Percentiles rank a stretch among this genome's conserved stretches.
Evolutionary conservation across 2,329 filamentous ascomycete genomes (phyloP).

Genomic region (Fusarium nelsonii): DNA sequence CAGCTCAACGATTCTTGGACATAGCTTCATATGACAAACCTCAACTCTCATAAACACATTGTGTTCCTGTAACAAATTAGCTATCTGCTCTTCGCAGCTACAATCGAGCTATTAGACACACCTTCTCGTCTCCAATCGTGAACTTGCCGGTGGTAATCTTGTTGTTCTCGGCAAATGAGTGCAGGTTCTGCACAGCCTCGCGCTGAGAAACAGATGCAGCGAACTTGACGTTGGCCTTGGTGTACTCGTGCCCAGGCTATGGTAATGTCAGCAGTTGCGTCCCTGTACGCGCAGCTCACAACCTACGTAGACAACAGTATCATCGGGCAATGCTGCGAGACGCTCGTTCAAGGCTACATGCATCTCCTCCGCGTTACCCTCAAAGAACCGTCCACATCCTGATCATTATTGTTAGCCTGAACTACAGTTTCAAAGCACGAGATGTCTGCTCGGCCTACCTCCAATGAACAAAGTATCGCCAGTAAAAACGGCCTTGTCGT

Average conservation of each 20-base stretch:
- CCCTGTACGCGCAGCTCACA: background rate
- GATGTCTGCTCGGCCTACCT: constrained; percentile 61
- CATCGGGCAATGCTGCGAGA: constrained; percentile 83
- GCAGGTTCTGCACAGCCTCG: constrained; percentile 80
- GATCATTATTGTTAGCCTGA: constrained; percentile 15
- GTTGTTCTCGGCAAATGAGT: constrained; percentile 82
- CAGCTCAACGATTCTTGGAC: background rate
- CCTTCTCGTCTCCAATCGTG: constrained; percentile 98
- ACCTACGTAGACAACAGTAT: constrained; percentile 90
- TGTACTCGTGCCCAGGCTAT: constrained; percentile 96
- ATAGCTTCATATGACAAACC: constrained; percentile 61
- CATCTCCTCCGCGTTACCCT: constrained; percentile 92
- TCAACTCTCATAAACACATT: constrained; percentile 96
- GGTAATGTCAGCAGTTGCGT: constrained; percentile 16
- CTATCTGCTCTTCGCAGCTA: background rate
- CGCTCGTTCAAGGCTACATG: constrained; percentile 90
- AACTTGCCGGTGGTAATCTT: constrained; percentile 94
- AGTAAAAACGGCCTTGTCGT: constrained; percentile 85
- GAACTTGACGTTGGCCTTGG: constrained; percentile 96
- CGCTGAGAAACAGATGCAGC: constrained; percentile 79
- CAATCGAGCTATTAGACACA: constrained; percentile 53
- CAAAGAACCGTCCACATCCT: constrained; percentile 97
- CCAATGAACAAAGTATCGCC: constrained; percentile 97
- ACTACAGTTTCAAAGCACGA: background rate
- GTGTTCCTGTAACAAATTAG: constrained; percentile 71